Conservation (phyloP, 2,329 filamentous ascomycete species). For the Cordyceps pruinosa region DNA sequence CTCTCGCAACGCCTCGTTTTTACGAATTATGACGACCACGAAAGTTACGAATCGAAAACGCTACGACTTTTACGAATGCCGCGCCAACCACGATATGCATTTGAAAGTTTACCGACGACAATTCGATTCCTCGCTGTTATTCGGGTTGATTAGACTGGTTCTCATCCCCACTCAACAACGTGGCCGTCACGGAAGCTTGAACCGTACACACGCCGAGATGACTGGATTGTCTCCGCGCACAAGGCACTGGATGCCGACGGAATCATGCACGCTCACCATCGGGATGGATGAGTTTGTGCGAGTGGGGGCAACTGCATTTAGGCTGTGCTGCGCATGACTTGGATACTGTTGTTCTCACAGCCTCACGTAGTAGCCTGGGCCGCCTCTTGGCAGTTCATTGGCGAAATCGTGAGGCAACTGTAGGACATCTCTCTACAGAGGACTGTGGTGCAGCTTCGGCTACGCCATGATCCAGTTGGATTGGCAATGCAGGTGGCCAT, state of each 20-base stretch:
- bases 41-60: conserved; percentile 13
- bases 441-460: neutral
- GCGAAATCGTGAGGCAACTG: neutral
- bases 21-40: conserved; percentile 13
- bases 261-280: conserved; percentile 22
- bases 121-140: conserved; percentile 8
- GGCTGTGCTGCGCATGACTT: neutral
- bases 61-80: conserved; percentile 6
- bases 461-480: neutral
- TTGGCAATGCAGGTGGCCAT: conserved; percentile 20
- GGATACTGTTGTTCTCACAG: neutral
- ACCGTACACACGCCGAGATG: conserved; percentile 31
- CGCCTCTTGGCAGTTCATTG: neutral
- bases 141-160: conserved; percentile 2
- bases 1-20: conserved; percentile 5
- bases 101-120: conserved; percentile 6
- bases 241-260: conserved; percentile 41
- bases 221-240: conserved; percentile 32
- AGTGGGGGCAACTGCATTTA: neutral
- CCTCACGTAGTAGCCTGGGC: neutral
- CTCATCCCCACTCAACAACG: conserved; percentile 26
- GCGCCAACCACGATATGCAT: conserved; percentile 3
- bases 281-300: conserved; percentile 12
- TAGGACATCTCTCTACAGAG: conserved; percentile 14
- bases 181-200: conserved; percentile 27